A percentile compares a stretch with the other conserved stretches of the same genome.
These are phyloP conservation scores for Centaurea solstitialis DNA, from an alignment of 129 eudicot genomes.

Conservation along the genomic window DNA sequence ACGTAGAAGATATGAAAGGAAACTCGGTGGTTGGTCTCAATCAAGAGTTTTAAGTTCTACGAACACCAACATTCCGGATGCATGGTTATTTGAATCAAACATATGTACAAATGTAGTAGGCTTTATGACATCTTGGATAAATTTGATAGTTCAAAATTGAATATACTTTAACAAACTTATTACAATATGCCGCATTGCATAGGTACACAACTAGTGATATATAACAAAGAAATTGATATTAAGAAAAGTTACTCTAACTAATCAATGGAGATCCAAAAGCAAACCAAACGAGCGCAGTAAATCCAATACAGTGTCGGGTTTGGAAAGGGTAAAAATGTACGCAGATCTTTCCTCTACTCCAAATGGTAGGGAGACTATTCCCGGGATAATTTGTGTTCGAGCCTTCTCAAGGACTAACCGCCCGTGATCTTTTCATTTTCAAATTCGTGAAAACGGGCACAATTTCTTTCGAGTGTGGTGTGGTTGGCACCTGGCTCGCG, in stretches of 20 bases:
- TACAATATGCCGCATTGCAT: too few species aligned
- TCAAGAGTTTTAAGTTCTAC: too few species aligned
- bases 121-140: too few species aligned
- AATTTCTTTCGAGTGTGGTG: constrained; percentile 27
- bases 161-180: too few species aligned
- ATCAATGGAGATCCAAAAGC: constrained; percentile 1
- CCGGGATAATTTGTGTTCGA: constrained; percentile 16
- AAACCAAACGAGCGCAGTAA: not conserved
- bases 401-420: constrained; percentile 22
- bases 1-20: too few species aligned
- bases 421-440: constrained; percentile 3
- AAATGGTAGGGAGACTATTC: constrained; percentile 3
- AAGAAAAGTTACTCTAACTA: constrained; percentile 11
- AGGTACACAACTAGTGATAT: too few species aligned
- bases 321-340: not conserved
- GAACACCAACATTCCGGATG: too few species aligned
- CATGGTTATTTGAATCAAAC: too few species aligned
- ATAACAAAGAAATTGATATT: not conserved
- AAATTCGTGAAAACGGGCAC: not conserved
- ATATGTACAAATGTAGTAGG: too few species aligned
- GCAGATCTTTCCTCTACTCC: not conserved
- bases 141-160: too few species aligned
- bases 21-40: too few species aligned
- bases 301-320: not conserved
- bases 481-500: constrained; percentile 34